Percentiles rank a stretch among this genome's conserved stretches.
phyloP scores from a whole-genome alignment of 257 asterid species.

The Datura wrightii region DNA sequence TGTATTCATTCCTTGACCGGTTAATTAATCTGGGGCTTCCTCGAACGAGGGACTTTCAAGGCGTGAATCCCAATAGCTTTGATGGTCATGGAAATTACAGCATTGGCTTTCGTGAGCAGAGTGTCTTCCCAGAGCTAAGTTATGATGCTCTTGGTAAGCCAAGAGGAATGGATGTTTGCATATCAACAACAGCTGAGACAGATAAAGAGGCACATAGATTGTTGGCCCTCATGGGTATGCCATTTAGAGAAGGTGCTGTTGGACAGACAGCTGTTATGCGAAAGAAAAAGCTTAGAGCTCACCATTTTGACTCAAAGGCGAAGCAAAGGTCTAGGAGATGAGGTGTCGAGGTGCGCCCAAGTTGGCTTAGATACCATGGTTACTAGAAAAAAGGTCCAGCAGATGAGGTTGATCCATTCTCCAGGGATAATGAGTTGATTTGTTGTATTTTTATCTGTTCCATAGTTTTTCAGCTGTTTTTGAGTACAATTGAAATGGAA shows the following conservation, averaged over 20 bases:
- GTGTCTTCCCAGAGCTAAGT: constrained; percentile 88
- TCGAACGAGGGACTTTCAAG: constrained; percentile 91
- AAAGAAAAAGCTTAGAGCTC: constrained; percentile 91
- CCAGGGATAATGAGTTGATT: constrained; percentile 26
- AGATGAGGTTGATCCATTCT: constrained; percentile 37
- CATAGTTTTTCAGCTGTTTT: not conserved
- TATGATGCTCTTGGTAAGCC: constrained; percentile 77
- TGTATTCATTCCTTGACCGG: constrained; percentile 91
- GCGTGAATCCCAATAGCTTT: constrained; percentile 84
- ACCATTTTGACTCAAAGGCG: constrained; percentile 86
- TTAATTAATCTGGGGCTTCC: constrained; percentile 94
- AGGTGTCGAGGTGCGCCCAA: too few species aligned
- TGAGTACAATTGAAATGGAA: not conserved
- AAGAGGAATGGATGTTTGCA: constrained; percentile 97
- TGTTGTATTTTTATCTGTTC: not conserved
- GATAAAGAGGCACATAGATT: constrained; percentile 80
- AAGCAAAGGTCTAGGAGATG: constrained; percentile 59
- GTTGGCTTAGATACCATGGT: too few species aligned
- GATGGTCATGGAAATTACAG: constrained; percentile 97
- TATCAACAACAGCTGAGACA: constrained; percentile 77
- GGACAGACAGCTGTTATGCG: constrained; percentile 44
- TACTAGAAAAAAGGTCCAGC: constrained; percentile 40
- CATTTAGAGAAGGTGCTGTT: constrained; percentile 73
- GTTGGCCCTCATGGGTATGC: constrained; percentile 95
- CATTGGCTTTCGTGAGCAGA: constrained; percentile 85